Evolutionary conservation across 305 asterid species (phyloP).

Genomic region (Caryopteris hybrid): DNA sequence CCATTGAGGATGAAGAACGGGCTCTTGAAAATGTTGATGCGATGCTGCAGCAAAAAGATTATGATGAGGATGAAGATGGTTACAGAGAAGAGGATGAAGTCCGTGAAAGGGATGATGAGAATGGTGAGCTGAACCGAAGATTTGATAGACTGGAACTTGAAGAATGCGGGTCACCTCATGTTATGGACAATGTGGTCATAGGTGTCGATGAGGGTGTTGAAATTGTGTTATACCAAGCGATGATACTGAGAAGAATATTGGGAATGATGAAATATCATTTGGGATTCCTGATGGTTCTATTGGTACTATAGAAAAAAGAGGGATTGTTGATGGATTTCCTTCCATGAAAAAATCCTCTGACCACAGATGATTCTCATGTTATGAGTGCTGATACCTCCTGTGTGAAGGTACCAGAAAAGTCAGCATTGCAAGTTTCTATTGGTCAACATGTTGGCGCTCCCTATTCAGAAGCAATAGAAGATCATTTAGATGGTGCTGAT

Average conservation of each 20-base stretch:
- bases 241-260: constrained; percentile 54
- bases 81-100: constrained; percentile 87
- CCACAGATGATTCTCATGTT: constrained; percentile 33
- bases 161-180: constrained; percentile 46
- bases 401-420: constrained; percentile 34
- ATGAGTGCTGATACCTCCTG: constrained; percentile 35
- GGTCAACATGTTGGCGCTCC: constrained; percentile 30
- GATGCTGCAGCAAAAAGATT: constrained; percentile 85
- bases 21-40: constrained; percentile 53
- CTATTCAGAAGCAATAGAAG: constrained; percentile 33
- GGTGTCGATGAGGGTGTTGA: constrained; percentile 95
- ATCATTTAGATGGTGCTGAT: constrained; percentile 33
- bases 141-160: constrained; percentile 59
- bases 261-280: constrained; percentile 44
- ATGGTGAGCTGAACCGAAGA: constrained; percentile 55
- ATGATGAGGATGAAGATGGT: constrained; percentile 91
- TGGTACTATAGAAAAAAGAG: constrained; percentile 36
- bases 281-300: constrained; percentile 45
- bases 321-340: constrained; percentile 35
- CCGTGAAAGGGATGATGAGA: constrained; percentile 68
- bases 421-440: constrained; percentile 35
- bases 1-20: constrained; percentile 88
- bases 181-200: constrained; percentile 67
- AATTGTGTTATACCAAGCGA: constrained; percentile 85
- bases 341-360: constrained; percentile 37